Conservation (phyloP, 2,329 filamentous ascomycete genomes). For the Clonostachys rhizophaga region DNA sequence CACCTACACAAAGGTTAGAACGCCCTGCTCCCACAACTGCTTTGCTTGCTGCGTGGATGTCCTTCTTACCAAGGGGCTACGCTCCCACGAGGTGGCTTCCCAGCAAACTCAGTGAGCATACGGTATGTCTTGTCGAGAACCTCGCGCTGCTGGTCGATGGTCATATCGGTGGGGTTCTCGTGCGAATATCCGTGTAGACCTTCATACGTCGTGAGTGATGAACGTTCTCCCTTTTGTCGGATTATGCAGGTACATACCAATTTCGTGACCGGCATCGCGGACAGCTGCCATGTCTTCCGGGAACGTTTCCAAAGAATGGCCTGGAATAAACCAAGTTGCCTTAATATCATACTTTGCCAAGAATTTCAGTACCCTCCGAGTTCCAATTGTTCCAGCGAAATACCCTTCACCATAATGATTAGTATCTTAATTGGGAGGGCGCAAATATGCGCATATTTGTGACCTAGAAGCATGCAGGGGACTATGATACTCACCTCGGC, state of each 20-base stretch:
- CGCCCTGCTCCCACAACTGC: too few species aligned
- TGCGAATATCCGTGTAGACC: conserved; percentile 67
- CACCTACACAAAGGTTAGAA: conserved; percentile 27
- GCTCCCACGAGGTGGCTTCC: conserved; percentile 66
- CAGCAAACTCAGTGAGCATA: conserved; percentile 64
- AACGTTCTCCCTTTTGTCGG: too few species aligned
- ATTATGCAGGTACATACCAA: conserved; percentile 18
- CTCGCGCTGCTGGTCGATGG: conserved; percentile 68
- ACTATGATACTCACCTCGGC: conserved; percentile 43
- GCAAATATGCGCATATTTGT: not conserved
- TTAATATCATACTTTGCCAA: conserved; percentile 71
- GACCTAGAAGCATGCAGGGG: not conserved
- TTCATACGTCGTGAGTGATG: too few species aligned
- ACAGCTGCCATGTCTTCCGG: conserved; percentile 37
- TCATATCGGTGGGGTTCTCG: conserved; percentile 70
- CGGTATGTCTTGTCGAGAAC: conserved; percentile 71
- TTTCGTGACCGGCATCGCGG: conserved; percentile 40
- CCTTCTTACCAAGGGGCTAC: conserved; percentile 56
- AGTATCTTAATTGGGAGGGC: not conserved
- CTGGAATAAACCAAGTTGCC: conserved; percentile 48
- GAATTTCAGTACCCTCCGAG: conserved; percentile 61
- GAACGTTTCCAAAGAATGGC: conserved; percentile 43
- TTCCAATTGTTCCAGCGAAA: conserved; percentile 65
- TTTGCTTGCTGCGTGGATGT: too few species aligned
- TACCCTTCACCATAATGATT: conserved; percentile 32